These are phyloP conservation scores for Cytospora chrysosperma DNA, from an alignment of 2,329 filamentous ascomycete species.

Conservation along the genomic window DNA sequence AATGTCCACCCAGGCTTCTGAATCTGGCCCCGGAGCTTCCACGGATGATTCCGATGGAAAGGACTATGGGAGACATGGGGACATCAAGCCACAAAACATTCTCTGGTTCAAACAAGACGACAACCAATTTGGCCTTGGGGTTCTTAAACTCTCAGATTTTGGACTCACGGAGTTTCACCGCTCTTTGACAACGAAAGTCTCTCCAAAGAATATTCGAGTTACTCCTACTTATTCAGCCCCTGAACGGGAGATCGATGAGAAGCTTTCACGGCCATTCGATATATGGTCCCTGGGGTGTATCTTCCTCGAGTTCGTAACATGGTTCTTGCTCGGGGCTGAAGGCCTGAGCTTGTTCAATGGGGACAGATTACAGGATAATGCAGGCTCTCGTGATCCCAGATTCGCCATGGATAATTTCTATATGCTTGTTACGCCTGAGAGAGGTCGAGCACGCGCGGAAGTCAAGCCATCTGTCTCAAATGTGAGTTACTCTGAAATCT, in stretches of 20 bases:
- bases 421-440: not conserved
- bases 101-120: not conserved
- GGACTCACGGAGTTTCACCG: not conserved
- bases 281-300: constrained; percentile 5
- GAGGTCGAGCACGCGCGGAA: not conserved
- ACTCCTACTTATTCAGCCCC: not conserved
- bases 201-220: not conserved
- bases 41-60: not conserved
- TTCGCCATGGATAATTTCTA: not conserved
- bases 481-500: not conserved
- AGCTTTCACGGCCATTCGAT: not conserved
- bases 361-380: not conserved
- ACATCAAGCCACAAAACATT: not conserved
- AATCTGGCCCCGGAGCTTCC: too few species aligned
- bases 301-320: not conserved
- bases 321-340: not conserved
- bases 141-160: not conserved
- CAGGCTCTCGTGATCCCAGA: not conserved
- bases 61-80: not conserved
- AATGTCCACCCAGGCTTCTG: not conserved
- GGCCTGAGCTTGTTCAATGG: not conserved
- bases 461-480: not conserved
- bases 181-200: not conserved
- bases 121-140: not conserved
- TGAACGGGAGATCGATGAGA: not conserved